These are phyloP conservation scores for Sextonia rubra DNA, from an alignment of 164 flowering plant genomes.

Conservation along the genomic window DNA sequence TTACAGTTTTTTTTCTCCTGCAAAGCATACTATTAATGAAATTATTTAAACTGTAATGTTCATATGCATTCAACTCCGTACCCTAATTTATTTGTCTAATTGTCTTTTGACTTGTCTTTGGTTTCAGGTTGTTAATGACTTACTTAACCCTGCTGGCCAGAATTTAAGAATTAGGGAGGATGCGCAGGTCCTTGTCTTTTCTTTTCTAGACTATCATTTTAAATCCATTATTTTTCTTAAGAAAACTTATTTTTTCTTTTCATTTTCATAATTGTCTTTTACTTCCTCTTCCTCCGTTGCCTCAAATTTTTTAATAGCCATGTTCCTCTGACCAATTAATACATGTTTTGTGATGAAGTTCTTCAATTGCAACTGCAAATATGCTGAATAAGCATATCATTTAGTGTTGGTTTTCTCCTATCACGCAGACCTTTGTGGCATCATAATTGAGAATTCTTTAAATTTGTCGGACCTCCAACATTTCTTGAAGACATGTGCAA, in stretches of 20 bases:
- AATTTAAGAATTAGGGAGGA: conserved; percentile 95
- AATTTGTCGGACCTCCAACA: not conserved
- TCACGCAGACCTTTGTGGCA: no score
- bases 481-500: not conserved
- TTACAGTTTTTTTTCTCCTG: no score
- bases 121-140: conserved; percentile 92
- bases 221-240: not conserved
- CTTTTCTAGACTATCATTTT: not conserved
- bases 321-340: not conserved
- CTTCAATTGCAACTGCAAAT: not conserved
- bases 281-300: not conserved
- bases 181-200: conserved; percentile 52
- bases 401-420: not conserved
- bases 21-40: no score
- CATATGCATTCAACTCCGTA: not conserved
- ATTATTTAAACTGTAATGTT: conserved; percentile 2
- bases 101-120: conserved; percentile 8
- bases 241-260: not conserved
- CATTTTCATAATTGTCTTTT: not conserved
- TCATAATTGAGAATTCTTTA: no score
- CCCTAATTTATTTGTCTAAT: not conserved
- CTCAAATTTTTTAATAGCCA: not conserved
- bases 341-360: not conserved
- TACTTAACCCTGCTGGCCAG: conserved; percentile 95
- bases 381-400: not conserved